Percentiles rank a stretch among this genome's conserved stretches.
Conservation (phyloP, 495 filamentous ascomycete genomes). For the Xylaria cubensis region DNA sequence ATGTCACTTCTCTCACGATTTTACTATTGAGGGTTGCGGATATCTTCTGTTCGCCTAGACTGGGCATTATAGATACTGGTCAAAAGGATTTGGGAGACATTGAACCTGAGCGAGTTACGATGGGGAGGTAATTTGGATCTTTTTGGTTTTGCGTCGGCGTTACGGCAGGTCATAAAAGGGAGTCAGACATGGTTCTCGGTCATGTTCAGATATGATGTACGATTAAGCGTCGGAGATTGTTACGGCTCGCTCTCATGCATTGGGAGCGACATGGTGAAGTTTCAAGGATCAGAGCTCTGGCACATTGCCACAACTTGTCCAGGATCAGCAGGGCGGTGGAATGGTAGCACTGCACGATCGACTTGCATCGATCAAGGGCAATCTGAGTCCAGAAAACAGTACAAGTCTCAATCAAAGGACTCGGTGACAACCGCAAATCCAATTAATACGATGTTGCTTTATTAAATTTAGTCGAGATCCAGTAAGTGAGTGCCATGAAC, state of each 20-base stretch:
- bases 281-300: neutral
- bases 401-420: conserved; percentile 12
- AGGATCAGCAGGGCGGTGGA: conserved; percentile 4
- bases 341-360: conserved; percentile 13
- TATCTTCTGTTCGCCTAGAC: conserved; percentile 26
- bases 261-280: conserved; percentile 19
- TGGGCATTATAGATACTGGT: conserved; percentile 32
- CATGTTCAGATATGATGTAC: conserved; percentile 29
- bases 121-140: neutral
- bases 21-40: conserved; percentile 9
- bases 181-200: conserved; percentile 8
- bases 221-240: conserved; percentile 26
- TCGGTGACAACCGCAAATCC: conserved; percentile 9
- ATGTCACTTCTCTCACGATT: conserved; percentile 22
- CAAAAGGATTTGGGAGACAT: conserved; percentile 38
- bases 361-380: conserved; percentile 6
- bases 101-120: conserved; percentile 27
- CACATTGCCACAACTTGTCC: conserved; percentile 4
- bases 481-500: neutral
- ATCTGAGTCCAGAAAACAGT: neutral
- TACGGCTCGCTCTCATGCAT: neutral
- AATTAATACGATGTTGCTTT: neutral
- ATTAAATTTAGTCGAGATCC: neutral
- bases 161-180: conserved; percentile 24
- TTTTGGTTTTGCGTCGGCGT: conserved; percentile 36